Base-by-base conservation (phyloP, 2,329 filamentous ascomycete genomes). In the Botryotinia convoluta region DNA sequence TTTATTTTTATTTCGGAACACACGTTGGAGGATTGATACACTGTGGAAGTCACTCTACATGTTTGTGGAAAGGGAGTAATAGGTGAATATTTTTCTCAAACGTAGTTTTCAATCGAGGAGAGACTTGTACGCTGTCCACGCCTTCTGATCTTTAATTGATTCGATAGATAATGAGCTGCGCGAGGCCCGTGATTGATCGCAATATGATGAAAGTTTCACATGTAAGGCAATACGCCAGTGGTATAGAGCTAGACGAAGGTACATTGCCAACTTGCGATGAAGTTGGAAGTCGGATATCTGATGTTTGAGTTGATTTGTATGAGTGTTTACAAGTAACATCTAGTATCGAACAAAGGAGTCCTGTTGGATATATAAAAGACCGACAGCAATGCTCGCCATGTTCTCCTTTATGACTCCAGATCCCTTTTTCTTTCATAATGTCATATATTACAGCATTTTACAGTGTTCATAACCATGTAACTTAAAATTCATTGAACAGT, bases 361-460 rank as follows among this genome's bases (percentile, higher is more conserved):
- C 26, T 32, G 22, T 26, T 35, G 29, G 26, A 12, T 22, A 32
- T 54, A 32, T 8, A 44, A n/a, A 54, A 29, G 16, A 22, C 18
- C 32, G 16, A 29, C 26, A 39, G 35, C 20, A 68, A 37, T 32
- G 37, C 37, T 42, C 37, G 5, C 35, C 14, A 54, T 35, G 26
- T 42, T 68, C n/a, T 57, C 51, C 48, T 39, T n/a, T 26, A 29
- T 57, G 65, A 44, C 35, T 44, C 48, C 48, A 32, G 35, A 57
- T 32, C n/a, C 35, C 37, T 12, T 32, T 32, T 16, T 44, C 1
- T 16, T 59, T 69, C n/a, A 29, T 69, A 20, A 57, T 57, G 37
- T 37, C 37, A 69, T 69, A 68, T 68, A 69, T 68, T 68, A 68
- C 26, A 68, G 10, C 18, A 9, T 42, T 68, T 57, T 57, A 68